A percentile compares a stretch with the other conserved stretches of the same genome.
Conservation (phyloP, 257 asterid genomes). For the Hygrophila difformis region DNA sequence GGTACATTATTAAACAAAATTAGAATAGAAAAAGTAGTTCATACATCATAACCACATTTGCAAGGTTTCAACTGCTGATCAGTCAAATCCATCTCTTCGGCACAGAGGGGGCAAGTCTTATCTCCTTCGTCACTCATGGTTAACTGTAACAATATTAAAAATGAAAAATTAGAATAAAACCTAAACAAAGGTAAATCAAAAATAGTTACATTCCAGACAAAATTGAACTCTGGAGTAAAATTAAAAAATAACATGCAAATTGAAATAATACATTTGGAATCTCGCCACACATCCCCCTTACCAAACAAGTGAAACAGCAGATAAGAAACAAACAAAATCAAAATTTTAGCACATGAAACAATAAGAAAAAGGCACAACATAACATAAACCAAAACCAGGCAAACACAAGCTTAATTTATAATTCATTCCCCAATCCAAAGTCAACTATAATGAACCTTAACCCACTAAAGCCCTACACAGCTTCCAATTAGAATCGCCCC, state of each 20-base stretch:
- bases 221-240: background rate
- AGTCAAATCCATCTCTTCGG: constrained; percentile 98
- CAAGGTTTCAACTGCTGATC: constrained; percentile 98
- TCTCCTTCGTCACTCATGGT: constrained; percentile 92
- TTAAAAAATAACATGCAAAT: background rate
- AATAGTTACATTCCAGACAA: background rate
- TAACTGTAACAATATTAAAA: constrained; percentile 28
- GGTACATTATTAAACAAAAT: background rate
- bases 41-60: constrained; percentile 96
- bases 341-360: background rate
- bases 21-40: background rate
- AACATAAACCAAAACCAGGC: background rate
- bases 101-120: constrained; percentile 92
- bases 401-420: constrained; percentile 7
- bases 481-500: constrained; percentile 12
- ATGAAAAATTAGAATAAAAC: background rate
- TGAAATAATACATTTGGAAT: background rate
- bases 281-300: constrained; percentile 8
- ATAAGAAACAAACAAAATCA: constrained; percentile 4
- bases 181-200: background rate
- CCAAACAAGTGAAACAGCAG: constrained; percentile 16
- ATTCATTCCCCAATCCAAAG: constrained; percentile 26
- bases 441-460: constrained; percentile 27
- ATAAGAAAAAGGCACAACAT: background rate
- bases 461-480: constrained; percentile 11